These are phyloP conservation scores for Rhytidhysteron rufulum DNA, from an alignment of 2,329 filamentous ascomycete species.

Conservation along the genomic window DNA sequence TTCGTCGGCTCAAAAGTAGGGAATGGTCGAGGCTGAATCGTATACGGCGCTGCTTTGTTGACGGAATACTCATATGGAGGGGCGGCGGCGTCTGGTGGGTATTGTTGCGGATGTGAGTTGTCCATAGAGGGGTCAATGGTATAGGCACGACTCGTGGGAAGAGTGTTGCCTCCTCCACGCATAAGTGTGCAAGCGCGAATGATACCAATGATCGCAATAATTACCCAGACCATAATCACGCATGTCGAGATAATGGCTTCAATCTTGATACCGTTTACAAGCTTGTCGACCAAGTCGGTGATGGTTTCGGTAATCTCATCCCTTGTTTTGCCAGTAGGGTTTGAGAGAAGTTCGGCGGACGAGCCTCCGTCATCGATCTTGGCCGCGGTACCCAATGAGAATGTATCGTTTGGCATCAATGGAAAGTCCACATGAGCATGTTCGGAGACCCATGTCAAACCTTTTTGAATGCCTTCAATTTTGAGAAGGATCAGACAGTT, in stretches of 20 bases:
- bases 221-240: slow-evolving; percentile 71
- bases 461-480: slow-evolving; percentile 77
- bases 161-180: slow-evolving; percentile 55
- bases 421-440: slow-evolving; percentile 82
- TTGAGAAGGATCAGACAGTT: slow-evolving; percentile 87
- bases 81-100: slow-evolving; percentile 28
- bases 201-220: slow-evolving; percentile 72
- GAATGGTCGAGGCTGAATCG: slow-evolving; percentile 41
- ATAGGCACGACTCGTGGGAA: slow-evolving; percentile 56
- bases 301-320: slow-evolving; percentile 81
- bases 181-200: slow-evolving; percentile 62
- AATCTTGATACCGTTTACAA: slow-evolving; percentile 65
- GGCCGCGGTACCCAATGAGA: slow-evolving; percentile 71
- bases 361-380: slow-evolving; percentile 49
- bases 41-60: slow-evolving; percentile 46
- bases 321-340: slow-evolving; percentile 66
- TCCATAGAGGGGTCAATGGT: slow-evolving; percentile 23
- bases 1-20: slow-evolving; percentile 33
- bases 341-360: slow-evolving; percentile 71
- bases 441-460: slow-evolving; percentile 89
- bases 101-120: slow-evolving; percentile 12
- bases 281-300: slow-evolving; percentile 61
- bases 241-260: slow-evolving; percentile 77
- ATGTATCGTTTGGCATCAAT: slow-evolving; percentile 71
- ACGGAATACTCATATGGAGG: slow-evolving; percentile 39